These are phyloP conservation scores for Lachancea nothofagi DNA, from an alignment of 805 yeast genomes.

Conservation along the genomic window DNA sequence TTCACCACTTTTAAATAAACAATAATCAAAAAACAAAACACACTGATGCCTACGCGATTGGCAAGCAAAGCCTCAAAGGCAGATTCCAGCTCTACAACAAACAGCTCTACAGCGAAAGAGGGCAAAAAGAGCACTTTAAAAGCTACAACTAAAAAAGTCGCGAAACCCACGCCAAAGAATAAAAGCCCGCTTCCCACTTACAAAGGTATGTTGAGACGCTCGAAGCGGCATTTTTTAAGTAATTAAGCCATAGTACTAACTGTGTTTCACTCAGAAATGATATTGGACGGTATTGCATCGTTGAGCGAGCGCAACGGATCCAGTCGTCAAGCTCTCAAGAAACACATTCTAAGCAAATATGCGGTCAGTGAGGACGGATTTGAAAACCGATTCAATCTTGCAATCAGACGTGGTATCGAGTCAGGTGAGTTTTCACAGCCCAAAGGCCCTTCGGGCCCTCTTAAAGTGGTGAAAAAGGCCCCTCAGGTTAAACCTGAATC, in stretches of 20 bases:
- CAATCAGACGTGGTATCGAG: constrained; percentile 75
- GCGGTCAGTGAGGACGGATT: constrained; percentile 58
- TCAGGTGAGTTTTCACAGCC: constrained; percentile 76
- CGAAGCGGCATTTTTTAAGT: not conserved
- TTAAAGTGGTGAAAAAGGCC: constrained; percentile 43
- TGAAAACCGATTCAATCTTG: constrained; percentile 61
- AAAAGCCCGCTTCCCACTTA: constrained; percentile 26
- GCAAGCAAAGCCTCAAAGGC: not conserved
- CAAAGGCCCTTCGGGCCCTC: constrained; percentile 85
- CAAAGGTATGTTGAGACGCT: constrained; percentile 33
- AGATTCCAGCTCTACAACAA: not conserved
- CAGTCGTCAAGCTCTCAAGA: constrained; percentile 82
- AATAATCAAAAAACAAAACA: not conserved
- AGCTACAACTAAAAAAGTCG: constrained; percentile 10
- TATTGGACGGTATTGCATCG: constrained; percentile 55
- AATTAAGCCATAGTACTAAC: constrained; percentile 1
- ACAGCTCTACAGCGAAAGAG: not conserved
- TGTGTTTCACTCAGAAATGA: constrained; percentile 21
- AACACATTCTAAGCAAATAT: constrained; percentile 53
- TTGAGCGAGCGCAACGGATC: constrained; percentile 80
- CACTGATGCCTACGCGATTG: constrained; percentile 4
- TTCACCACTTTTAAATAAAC: not conserved
- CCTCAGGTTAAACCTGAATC: constrained; percentile 32
- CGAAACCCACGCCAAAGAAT: constrained; percentile 2
- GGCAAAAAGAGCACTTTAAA: constrained; percentile 10